Base-by-base conservation (phyloP, 345 rosid species). In the Gossypium raimondii region DNA sequence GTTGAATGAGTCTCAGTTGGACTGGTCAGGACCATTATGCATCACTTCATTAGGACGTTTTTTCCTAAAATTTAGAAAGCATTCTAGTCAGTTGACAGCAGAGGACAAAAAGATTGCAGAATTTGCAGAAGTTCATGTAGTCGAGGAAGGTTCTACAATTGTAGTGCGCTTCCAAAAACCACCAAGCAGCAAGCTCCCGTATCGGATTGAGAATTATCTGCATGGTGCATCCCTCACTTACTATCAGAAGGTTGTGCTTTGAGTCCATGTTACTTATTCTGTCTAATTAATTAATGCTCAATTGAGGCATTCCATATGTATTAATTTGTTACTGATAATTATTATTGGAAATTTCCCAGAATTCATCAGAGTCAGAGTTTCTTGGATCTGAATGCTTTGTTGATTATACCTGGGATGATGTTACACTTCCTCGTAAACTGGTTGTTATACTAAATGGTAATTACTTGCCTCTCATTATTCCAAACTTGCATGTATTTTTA, bases 1-100 rank as follows among this genome's bases (percentile, higher is more conserved):
- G 69, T 77, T 84, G 78, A 78, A 83, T 82, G 88, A 86, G 51
- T 81, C 90, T 77, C 84, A 84, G 53, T 76, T 82, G 71, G 78
- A 85, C 77, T 94, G 97, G 98, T 94, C 98, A 24, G 98, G 98
- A 25, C 98, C 98, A 75, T 84, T 92, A 64, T 90, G 97, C 85
- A 89, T 90, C 79, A 84, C 91, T 73, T 94, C 98, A 34, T 82
- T 94, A 34, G 97, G 98, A 62, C 78, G 90, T 59, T 94, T 94
- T 81, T 92, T 88, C 83, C 82, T 94, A 71, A 94, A 92, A 84
- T 94, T 90, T 77, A 85, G 88, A 78, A 90, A 85, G 68, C 88
- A 83, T 63, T 73, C 87, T 55, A 80, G 81, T 84, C 93, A 84
- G 83, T 73, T 78, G 58, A 79, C 76, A 75, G 83, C 48, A 47